Evolutionary conservation across 176 grass and related monocot species (phyloP), one percentile per base, ranked within the genome.

Genomic region (Otatea glauca): DNA sequence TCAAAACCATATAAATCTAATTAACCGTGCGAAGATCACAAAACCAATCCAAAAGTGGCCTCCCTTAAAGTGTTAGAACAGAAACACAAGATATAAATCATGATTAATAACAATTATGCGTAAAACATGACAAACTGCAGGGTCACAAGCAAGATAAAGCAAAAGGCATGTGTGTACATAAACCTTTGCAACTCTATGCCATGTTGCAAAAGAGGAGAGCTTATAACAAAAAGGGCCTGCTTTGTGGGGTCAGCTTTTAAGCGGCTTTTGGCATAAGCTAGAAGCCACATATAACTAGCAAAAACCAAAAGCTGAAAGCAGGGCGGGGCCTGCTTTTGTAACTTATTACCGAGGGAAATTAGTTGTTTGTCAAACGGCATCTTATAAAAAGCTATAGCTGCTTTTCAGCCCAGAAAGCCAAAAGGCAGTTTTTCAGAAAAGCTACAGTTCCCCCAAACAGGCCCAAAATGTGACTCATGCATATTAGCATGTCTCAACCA

Each of bases 81-180:
- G 42, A 49, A 66, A 63, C 9, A 11, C 66, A 27, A 70, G 49
- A 23, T 20, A 55, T 20, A 55, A 55, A 6, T 55, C 53, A 55
- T 21, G 18, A 55, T 21, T 18, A 55, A 21, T 55, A 55, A 55
- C 18, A 55, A 21, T 55, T 55, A 55, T 55, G 53, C 18, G 18
- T 55, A 55, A 56, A 9, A 56, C 18, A 56, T 56, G 18, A 56
- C 53, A 56, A 56, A 56, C 18, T 56, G 7, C 53, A 56, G 53
- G 18, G 53, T 17, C 53, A 56, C 53, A 56, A 21, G 53, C 53
- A 56, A 56, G 18, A 54, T 25, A 81, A 58, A 58, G 67, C 51
- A 60, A 72, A 82, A 60, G 23, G 23, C 16, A 78, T 47, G 18
- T 58, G 15, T 70, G 65, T 37, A 82, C 79, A 82, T 59, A 69